Evolutionary conservation across 2,329 filamentous ascomycete genomes (phyloP).

Genomic region (Apiospora saccharicola): DNA sequence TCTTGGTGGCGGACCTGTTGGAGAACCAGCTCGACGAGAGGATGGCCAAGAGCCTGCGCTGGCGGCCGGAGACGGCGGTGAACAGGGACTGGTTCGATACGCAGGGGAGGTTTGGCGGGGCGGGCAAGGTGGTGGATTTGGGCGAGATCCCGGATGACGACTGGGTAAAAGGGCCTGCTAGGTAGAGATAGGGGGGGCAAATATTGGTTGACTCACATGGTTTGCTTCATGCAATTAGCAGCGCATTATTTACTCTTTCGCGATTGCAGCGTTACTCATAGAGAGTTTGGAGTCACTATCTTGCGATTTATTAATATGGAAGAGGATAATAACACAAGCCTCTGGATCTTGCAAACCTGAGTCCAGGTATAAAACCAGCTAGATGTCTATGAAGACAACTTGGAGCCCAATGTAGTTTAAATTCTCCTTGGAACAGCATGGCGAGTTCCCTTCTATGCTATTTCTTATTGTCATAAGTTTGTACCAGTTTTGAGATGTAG

Average conservation of each 20-base stretch:
- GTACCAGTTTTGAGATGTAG: too few relatives aligned
- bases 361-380: too few relatives aligned
- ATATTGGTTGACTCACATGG: not conserved
- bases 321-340: too few relatives aligned
- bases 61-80: constrained; percentile 59
- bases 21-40: constrained; percentile 52
- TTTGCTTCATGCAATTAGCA: not conserved
- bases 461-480: too few relatives aligned
- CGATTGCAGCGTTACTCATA: too few relatives aligned
- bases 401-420: too few relatives aligned
- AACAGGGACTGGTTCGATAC: constrained; percentile 49
- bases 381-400: too few relatives aligned
- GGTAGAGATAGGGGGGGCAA: not conserved
- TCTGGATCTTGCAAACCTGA: too few relatives aligned
- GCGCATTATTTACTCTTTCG: not conserved
- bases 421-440: too few relatives aligned
- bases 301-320: too few relatives aligned
- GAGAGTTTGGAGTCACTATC: not conserved
- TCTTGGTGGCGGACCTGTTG: constrained; percentile 56
- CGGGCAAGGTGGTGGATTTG: constrained; percentile 57
- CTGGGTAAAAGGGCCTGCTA: not conserved
- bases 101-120: constrained; percentile 56
- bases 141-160: constrained; percentile 1
- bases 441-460: too few relatives aligned
- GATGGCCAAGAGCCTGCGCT: constrained; percentile 53